Evolutionary conservation across 1,284 basidiomycete genomes (phyloP).

Genomic region (Irpex rosettiformis): DNA sequence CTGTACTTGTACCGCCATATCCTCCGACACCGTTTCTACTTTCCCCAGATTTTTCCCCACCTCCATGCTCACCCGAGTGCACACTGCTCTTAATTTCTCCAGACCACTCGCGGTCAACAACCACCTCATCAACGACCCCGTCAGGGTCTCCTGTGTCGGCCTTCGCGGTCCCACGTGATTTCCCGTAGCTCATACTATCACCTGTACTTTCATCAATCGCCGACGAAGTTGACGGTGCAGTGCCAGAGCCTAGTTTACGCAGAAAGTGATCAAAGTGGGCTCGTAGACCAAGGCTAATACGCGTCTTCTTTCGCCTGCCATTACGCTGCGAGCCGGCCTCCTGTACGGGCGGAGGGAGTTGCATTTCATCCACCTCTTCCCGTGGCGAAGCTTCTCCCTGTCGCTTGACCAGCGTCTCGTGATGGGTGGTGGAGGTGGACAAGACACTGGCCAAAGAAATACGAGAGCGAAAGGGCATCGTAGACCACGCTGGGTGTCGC

Average conservation of each 20-base stretch:
- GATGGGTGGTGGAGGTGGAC: conserved; percentile 3
- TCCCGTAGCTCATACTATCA: conserved; percentile 23
- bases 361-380: background rate
- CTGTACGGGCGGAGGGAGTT: conserved; percentile 9
- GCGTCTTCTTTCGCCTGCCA: conserved; percentile 11
- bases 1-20: conserved; percentile 34
- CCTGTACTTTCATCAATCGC: conserved; percentile 37
- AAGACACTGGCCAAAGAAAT: conserved; percentile 11
- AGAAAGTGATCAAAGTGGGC: conserved; percentile 11
- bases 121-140: conserved; percentile 55
- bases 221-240: conserved; percentile 38
- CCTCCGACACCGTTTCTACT: conserved; percentile 32
- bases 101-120: conserved; percentile 69
- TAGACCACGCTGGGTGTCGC: background rate
- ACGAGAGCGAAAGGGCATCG: conserved; percentile 13
- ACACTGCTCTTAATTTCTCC: conserved; percentile 45
- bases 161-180: conserved; percentile 31
- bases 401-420: background rate
- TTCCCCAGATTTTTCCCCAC: conserved; percentile 6
- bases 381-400: background rate
- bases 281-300: conserved; percentile 11
- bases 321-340: background rate
- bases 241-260: conserved; percentile 38
- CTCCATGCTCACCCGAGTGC: conserved; percentile 44
- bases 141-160: conserved; percentile 20